Percentiles rank a stretch among this genome's conserved stretches.
These are phyloP conservation scores for Fusarium sp. DNA, from an alignment of 2,329 filamentous ascomycete species.

Conservation along the genomic window DNA sequence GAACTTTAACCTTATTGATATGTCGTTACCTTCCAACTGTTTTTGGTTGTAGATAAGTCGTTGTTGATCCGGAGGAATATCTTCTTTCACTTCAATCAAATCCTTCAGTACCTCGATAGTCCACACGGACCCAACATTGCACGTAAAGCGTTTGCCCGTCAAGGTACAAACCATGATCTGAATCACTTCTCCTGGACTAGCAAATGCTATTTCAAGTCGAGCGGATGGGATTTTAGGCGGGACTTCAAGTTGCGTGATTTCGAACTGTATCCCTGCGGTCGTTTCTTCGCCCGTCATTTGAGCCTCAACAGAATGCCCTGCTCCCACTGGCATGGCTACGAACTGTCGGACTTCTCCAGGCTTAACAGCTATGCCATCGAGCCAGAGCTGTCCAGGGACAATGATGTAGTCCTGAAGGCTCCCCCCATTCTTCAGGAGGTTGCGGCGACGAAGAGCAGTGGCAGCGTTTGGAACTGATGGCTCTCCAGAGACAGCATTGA, in stretches of 20 bases:
- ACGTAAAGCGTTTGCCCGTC: too few species aligned
- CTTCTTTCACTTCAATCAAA: too few species aligned
- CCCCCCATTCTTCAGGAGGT: neutral
- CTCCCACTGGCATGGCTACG: neutral
- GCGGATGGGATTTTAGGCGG: too few species aligned
- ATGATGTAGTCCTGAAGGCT: conserved; percentile 3
- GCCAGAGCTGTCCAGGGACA: neutral
- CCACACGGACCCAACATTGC: too few species aligned
- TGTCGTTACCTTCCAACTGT: too few species aligned
- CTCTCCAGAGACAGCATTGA: conserved; percentile 14
- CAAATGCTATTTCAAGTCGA: too few species aligned
- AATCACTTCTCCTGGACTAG: too few species aligned
- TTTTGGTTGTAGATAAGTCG: too few species aligned
- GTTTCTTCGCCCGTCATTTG: conserved; percentile 1
- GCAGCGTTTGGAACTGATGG: neutral
- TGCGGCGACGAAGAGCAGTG: neutral
- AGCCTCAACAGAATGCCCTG: neutral
- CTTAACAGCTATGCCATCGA: neutral
- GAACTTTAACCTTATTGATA: too few species aligned
- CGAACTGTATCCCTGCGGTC: neutral
- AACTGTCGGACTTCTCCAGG: neutral
- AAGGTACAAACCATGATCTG: too few species aligned
- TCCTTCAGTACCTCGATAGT: too few species aligned
- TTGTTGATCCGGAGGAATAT: too few species aligned
- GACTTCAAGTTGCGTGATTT: neutral